These are phyloP conservation scores for Verticillium tricorpus DNA, from an alignment of 2,329 filamentous ascomycete species.

Conservation along the genomic window DNA sequence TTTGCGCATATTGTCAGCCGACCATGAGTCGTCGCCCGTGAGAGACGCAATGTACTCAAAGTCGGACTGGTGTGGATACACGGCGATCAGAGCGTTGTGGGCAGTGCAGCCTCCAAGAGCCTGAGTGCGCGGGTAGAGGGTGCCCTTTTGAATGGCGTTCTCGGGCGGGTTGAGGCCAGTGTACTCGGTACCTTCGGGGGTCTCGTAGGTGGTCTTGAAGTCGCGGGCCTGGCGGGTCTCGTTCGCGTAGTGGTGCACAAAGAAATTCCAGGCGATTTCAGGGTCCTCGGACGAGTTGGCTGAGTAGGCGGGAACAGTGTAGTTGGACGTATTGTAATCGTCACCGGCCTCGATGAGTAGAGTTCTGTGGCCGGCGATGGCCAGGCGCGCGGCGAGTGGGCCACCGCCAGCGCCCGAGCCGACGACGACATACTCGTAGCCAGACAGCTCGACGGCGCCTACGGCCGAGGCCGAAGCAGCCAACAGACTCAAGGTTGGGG, in stretches of 20 bases:
- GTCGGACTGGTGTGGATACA: slow-evolving; percentile 49
- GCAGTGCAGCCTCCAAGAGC: slow-evolving; percentile 53
- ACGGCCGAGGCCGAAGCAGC: slow-evolving; percentile 13
- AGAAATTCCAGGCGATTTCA: slow-evolving; percentile 58
- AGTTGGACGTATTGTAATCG: slow-evolving; percentile 35
- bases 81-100: slow-evolving; percentile 49
- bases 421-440: slow-evolving; percentile 60
- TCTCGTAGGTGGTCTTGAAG: slow-evolving; percentile 54
- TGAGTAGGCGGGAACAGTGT: slow-evolving; percentile 50
- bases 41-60: slow-evolving; percentile 46
- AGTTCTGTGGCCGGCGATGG: slow-evolving; percentile 53
- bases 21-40: slow-evolving; percentile 54
- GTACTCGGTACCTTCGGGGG: slow-evolving; percentile 42
- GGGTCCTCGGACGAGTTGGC: slow-evolving; percentile 50
- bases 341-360: slow-evolving; percentile 59
- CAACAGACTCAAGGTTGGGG: slow-evolving; percentile 11
- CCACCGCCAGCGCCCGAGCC: slow-evolving; percentile 57
- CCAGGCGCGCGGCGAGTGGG: slow-evolving; percentile 53
- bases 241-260: slow-evolving; percentile 57
- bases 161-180: slow-evolving; percentile 48
- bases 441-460: slow-evolving; percentile 20
- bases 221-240: slow-evolving; percentile 47
- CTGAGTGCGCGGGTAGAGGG: slow-evolving; percentile 53
- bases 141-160: slow-evolving; percentile 47
- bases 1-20: slow-evolving; percentile 50